phyloP scores from a whole-genome alignment of 768 basidiomycete species.

The Phlebiopsis gigantea region DNA sequence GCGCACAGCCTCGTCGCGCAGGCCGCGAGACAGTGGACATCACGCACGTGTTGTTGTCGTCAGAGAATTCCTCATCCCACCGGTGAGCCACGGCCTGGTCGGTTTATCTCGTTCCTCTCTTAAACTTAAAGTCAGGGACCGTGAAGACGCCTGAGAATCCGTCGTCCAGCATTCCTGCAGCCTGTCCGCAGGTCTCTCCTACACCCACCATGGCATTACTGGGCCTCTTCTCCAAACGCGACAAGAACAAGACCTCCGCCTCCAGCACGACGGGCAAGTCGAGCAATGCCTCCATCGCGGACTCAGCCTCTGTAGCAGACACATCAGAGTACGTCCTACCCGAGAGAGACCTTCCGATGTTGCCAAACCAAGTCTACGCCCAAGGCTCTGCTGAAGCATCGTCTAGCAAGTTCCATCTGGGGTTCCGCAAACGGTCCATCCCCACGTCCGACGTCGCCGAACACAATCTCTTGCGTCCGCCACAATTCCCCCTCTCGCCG shows the following conservation, averaged over 20 bases:
- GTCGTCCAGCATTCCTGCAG: constrained; percentile 5
- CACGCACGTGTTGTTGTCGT: constrained; percentile 15
- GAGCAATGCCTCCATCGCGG: constrained; percentile 15
- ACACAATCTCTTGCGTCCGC: constrained; percentile 28
- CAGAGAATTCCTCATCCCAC: constrained; percentile 10
- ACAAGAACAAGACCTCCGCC: constrained; percentile 20
- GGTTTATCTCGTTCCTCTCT: neutral
- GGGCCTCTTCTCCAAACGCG: constrained; percentile 24
- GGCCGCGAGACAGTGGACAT: neutral
- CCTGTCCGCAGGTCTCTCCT: constrained; percentile 7
- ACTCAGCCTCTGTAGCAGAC: constrained; percentile 11
- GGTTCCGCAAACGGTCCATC: constrained; percentile 33
- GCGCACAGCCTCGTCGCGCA: neutral
- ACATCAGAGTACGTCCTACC: constrained; percentile 11
- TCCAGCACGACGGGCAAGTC: constrained; percentile 13
- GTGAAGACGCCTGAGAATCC: constrained; percentile 14
- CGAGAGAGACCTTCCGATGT: constrained; percentile 1
- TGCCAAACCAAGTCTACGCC: constrained; percentile 14
- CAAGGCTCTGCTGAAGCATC: constrained; percentile 22
- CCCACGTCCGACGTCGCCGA: constrained; percentile 24
- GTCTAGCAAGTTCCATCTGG: constrained; percentile 40
- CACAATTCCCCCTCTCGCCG: constrained; percentile 23
- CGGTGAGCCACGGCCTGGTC: constrained; percentile 8
- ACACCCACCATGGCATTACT: constrained; percentile 22
- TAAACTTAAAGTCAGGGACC: constrained; percentile 1